These are phyloP conservation scores for Balansia obtecta DNA, from an alignment of 2,329 filamentous ascomycete genomes.

Conservation along the genomic window DNA sequence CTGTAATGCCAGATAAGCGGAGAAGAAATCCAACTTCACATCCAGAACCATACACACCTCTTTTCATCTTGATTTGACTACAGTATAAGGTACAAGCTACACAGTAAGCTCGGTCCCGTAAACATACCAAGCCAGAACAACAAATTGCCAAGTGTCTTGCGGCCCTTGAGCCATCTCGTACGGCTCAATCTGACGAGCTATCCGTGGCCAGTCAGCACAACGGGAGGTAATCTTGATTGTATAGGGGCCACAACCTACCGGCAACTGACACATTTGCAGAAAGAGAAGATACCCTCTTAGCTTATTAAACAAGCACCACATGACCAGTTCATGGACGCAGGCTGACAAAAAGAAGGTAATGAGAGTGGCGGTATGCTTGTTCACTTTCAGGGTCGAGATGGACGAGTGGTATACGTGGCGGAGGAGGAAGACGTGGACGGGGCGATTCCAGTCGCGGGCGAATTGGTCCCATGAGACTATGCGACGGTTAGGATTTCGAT, in stretches of 20 bases:
- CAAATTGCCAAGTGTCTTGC: conserved; percentile 54
- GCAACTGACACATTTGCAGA: conserved; percentile 64
- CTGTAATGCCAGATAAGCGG: background rate
- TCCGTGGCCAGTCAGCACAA: background rate
- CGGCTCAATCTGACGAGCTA: conserved; percentile 53
- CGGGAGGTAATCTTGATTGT: background rate
- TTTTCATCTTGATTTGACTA: conserved; percentile 14
- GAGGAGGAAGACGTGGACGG: conserved; percentile 66
- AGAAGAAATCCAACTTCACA: background rate
- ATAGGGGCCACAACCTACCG: conserved; percentile 28
- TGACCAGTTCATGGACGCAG: conserved; percentile 61
- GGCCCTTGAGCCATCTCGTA: conserved; percentile 51
- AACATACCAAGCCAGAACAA: conserved; percentile 74
- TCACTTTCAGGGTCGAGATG: conserved; percentile 60
- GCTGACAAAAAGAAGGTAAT: conserved; percentile 65
- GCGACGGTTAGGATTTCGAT: background rate
- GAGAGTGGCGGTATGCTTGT: conserved; percentile 58
- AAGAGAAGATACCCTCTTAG: conserved; percentile 60
- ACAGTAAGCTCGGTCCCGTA: conserved; percentile 57
- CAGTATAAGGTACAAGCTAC: conserved; percentile 47
- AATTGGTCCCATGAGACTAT: conserved; percentile 60
- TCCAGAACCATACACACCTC: background rate
- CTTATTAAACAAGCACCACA: conserved; percentile 73
- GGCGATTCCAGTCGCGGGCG: conserved; percentile 66
- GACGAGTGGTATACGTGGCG: conserved; percentile 70